Evolutionary conservation across 352 stramenopile species (phyloP).

Genomic region (Globisporangium acanthophoron): DNA sequence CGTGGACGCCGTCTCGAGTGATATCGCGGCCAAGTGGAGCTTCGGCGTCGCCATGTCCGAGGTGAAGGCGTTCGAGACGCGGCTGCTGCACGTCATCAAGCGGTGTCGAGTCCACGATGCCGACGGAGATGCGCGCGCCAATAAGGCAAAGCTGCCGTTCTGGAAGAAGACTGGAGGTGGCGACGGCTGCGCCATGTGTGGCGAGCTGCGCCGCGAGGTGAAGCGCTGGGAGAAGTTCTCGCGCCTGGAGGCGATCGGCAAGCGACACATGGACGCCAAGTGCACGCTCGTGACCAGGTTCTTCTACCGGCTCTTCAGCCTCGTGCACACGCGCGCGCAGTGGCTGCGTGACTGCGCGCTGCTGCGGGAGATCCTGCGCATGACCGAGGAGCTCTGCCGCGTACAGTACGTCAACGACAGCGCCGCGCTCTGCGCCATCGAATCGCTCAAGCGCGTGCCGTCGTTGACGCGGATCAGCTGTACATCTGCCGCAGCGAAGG

Average conservation of each 20-base stretch:
- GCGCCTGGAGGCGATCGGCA: constrained; percentile 33
- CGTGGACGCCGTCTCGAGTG: background rate
- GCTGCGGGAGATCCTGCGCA: constrained; percentile 45
- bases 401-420: constrained; percentile 49
- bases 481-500: background rate
- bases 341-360: constrained; percentile 42
- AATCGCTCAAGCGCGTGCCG: constrained; percentile 31
- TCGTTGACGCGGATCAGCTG: constrained; percentile 2
- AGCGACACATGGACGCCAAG: constrained; percentile 45
- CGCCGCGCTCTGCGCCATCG: constrained; percentile 33
- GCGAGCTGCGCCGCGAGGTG: constrained; percentile 32
- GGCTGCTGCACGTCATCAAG: constrained; percentile 31
- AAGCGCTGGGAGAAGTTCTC: constrained; percentile 34
- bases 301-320: constrained; percentile 37
- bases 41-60: constrained; percentile 26
- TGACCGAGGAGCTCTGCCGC: constrained; percentile 35
- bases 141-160: constrained; percentile 8
- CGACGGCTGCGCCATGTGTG: constrained; percentile 30
- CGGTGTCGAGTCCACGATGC: constrained; percentile 6
- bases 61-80: constrained; percentile 31
- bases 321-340: constrained; percentile 31
- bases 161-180: background rate
- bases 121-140: constrained; percentile 9
- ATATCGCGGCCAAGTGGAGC: constrained; percentile 14
- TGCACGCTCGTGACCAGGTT: constrained; percentile 36